Base-by-base conservation (phyloP, 129 eudicot species). In the Flaveria robusta region DNA sequence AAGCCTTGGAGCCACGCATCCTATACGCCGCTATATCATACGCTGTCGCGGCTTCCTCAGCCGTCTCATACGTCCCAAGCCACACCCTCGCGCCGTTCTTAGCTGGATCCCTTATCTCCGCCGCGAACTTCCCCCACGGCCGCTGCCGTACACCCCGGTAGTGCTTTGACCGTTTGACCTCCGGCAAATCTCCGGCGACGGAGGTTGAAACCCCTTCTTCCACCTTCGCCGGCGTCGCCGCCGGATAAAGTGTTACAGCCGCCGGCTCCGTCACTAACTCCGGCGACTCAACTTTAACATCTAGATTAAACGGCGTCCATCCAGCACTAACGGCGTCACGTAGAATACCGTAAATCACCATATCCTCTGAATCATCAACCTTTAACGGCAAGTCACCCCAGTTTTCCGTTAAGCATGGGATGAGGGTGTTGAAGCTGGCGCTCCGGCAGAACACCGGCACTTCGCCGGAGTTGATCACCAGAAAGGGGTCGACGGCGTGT, bases 71-170 rank as follows among this genome's bases (percentile, higher is more conserved):
- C 8, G 97, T 91, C 58, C 97, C 97, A 23, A 91, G 97, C 97
- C 97, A 91, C 71, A 91, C 97, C 68, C 97, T 81, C 4, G 97
- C 95, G 22, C 97, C 97, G 74, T 81, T 86, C 26, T 91, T 91
- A 71, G 95, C 95, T 74, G 97, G 97, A 68, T 91, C 97, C 71
- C 97, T 74, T 23, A 91, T 91, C 87, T 91, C 97, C 26, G 97
- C 92, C 74, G 97, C 97, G 23, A 91, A 91, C 78, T 91, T 91
- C 59, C 97, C 97, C 97, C 97, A 91, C 43, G 97, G 97, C 58
- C 97, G 68, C 12, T 81, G 94, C 64, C 97, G 65, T 15, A 91
- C 97, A 7, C 97, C 97, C 9, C 97, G 65, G 68, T 81, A 91
- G 67, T 88, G 97, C 83, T 85, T 83, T 24, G 80, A 91, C 81